Conservation (phyloP, 1,139 yeast species). For the Wickerhamomyces sp. region DNA sequence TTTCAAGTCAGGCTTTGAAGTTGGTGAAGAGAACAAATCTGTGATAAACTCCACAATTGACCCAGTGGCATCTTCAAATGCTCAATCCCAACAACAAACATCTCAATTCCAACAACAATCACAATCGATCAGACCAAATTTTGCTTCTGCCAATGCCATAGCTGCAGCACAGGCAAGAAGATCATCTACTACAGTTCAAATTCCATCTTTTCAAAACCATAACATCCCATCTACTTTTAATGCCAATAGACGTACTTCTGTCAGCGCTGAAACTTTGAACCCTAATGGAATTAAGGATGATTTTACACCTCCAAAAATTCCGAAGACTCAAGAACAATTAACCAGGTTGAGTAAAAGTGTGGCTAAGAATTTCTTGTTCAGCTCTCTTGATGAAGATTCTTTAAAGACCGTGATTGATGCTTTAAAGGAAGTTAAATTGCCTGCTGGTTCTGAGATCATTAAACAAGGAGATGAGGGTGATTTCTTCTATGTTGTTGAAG, state of each 20-base stretch:
- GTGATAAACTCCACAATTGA: conserved; percentile 24
- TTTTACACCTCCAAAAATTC: conserved; percentile 68
- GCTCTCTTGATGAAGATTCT: conserved; percentile 66
- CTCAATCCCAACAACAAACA: not conserved
- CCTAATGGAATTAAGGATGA: conserved; percentile 46
- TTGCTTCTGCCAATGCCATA: conserved; percentile 3
- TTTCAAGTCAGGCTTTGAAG: conserved; percentile 31
- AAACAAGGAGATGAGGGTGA: conserved; percentile 97
- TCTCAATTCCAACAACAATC: not conserved
- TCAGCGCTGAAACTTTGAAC: conserved; percentile 64
- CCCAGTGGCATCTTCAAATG: conserved; percentile 12
- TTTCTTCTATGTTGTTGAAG: conserved; percentile 83
- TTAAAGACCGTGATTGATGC: conserved; percentile 78
- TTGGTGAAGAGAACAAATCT: conserved; percentile 28
- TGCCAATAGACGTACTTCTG: conserved; percentile 82
- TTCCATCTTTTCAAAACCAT: conserved; percentile 16
- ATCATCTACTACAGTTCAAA: conserved; percentile 11
- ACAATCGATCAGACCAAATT: conserved; percentile 6
- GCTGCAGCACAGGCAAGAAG: conserved; percentile 21
- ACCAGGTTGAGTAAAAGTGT: conserved; percentile 66
- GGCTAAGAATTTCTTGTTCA: conserved; percentile 79
- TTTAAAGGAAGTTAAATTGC: conserved; percentile 63
- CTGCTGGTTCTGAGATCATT: conserved; percentile 64
- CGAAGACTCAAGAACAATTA: conserved; percentile 59
- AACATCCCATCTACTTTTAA: conserved; percentile 57